phyloP scores from a whole-genome alignment of 2,329 filamentous ascomycete genomes.

The Penicillium olsonii region DNA sequence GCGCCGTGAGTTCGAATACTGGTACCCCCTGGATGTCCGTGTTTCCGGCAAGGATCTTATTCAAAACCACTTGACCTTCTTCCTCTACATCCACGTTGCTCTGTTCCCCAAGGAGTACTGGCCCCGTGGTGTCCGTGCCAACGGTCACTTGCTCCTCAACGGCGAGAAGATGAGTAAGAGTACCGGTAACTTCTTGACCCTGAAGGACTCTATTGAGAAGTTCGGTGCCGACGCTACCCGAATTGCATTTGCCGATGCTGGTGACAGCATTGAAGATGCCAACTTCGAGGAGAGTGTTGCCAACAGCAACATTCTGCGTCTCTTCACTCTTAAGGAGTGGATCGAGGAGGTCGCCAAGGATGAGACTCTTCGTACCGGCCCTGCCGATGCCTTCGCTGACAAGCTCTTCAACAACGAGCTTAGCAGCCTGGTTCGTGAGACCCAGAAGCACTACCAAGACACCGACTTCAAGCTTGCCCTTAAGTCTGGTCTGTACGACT shows the following conservation, averaged over 20 bases:
- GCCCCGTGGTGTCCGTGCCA: slow-evolving; percentile 81
- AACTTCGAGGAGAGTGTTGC: slow-evolving; percentile 97
- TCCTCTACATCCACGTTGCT: slow-evolving; percentile 89
- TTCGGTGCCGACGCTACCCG: slow-evolving; percentile 92
- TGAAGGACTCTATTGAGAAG: slow-evolving; percentile 82
- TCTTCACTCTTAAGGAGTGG: slow-evolving; percentile 85
- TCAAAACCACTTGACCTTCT: slow-evolving; percentile 93
- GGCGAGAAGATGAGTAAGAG: slow-evolving; percentile 99
- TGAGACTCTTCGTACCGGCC: slow-evolving; percentile 73
- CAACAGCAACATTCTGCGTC: slow-evolving; percentile 83
- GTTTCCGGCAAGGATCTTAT: slow-evolving; percentile 91
- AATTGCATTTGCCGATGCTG: slow-evolving; percentile 89
- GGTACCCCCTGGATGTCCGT: slow-evolving; percentile 88
- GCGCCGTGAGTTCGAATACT: slow-evolving; percentile 93
- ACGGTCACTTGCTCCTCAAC: slow-evolving; percentile 91
- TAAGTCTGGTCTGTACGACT: slow-evolving; percentile 85
- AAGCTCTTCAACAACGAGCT: slow-evolving; percentile 91
- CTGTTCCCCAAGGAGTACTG: slow-evolving; percentile 87
- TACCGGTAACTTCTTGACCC: slow-evolving; percentile 94
- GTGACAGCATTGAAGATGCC: slow-evolving; percentile 90
- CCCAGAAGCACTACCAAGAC: slow-evolving; percentile 73
- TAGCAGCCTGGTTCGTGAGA: slow-evolving; percentile 77
- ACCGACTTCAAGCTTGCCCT: slow-evolving; percentile 86
- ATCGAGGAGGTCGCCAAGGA: slow-evolving; percentile 81
- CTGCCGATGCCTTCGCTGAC: slow-evolving; percentile 78